A percentile compares a stretch with the other conserved stretches of the same genome.
Conservation (phyloP, 371 early-diverging fungal genomes). For the Zychaea mexicana region DNA sequence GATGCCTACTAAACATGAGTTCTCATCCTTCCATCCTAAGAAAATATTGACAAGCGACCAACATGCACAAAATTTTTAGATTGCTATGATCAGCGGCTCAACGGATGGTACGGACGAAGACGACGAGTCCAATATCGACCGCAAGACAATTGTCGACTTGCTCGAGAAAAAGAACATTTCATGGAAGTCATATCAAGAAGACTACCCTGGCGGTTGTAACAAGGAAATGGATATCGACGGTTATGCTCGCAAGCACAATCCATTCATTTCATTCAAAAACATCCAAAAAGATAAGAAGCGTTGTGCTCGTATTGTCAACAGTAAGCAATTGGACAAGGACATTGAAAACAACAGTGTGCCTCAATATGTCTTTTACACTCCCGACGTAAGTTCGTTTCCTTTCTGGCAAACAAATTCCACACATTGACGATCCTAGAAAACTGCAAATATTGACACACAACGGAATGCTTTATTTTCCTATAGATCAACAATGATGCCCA, state of each 20-base stretch:
- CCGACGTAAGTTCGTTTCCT: conserved; percentile 48
- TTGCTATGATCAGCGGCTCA: conserved; percentile 47
- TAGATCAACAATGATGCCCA: conserved; percentile 59
- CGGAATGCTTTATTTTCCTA: conserved; percentile 22
- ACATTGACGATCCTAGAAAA: no score
- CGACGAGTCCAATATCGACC: conserved; percentile 35
- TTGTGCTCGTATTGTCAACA: conserved; percentile 57
- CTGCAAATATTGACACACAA: no score
- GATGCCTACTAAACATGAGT: no score
- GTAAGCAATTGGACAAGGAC: conserved; percentile 51
- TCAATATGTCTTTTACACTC: conserved; percentile 61
- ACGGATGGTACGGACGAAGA: conserved; percentile 49
- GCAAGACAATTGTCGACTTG: conserved; percentile 59
- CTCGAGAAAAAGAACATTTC: conserved; percentile 60
- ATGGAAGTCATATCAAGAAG: conserved; percentile 72
- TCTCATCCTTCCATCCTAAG: no score
- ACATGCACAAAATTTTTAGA: conserved; percentile 15
- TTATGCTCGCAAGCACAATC: conserved; percentile 62
- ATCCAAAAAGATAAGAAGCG: conserved; percentile 47
- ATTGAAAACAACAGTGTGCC: conserved; percentile 47
- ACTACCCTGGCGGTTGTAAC: conserved; percentile 53
- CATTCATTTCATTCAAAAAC: conserved; percentile 59
- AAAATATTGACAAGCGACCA: no score
- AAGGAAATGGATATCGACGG: conserved; percentile 24
- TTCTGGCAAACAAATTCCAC: no score